Evolutionary conservation across 192 early-diverging fungal species (phyloP).

Genomic region (Physocladia obscura): DNA sequence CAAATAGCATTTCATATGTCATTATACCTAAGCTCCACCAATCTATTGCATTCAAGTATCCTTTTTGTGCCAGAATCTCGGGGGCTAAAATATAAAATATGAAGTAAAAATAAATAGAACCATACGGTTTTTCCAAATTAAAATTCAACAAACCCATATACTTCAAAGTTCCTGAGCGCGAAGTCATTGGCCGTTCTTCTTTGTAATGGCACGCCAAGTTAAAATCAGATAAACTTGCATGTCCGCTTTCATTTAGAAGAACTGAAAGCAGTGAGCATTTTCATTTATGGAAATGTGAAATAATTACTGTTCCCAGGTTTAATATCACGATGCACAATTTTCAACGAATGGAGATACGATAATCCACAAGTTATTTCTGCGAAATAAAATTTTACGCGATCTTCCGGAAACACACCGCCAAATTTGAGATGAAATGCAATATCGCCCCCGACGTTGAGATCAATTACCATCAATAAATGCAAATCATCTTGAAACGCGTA

Average conservation of each 20-base stretch:
- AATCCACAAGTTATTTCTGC: constrained; percentile 86
- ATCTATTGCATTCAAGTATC: constrained; percentile 83
- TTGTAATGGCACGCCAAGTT: constrained; percentile 86
- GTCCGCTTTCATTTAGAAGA: constrained; percentile 75
- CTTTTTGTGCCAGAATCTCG: constrained; percentile 45
- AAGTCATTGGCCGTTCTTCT: constrained; percentile 68
- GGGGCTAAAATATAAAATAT: constrained; percentile 31
- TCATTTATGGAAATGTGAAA: neutral
- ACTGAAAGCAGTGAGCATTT: constrained; percentile 38
- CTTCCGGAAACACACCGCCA: constrained; percentile 70
- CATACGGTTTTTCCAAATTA: neutral
- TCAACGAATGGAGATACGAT: constrained; percentile 76
- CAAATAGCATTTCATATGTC: constrained; percentile 87
- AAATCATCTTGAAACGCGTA: constrained; percentile 97
- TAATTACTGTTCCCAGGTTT: constrained; percentile 83
- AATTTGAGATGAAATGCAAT: constrained; percentile 83
- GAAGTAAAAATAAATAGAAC: neutral
- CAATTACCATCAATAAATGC: constrained; percentile 90
- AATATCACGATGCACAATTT: constrained; percentile 89
- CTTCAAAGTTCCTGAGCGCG: constrained; percentile 84
- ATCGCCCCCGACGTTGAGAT: constrained; percentile 95
- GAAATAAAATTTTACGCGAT: constrained; percentile 78
- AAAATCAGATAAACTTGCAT: constrained; percentile 92
- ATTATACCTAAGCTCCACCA: constrained; percentile 96
- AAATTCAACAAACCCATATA: constrained; percentile 78